A percentile compares a stretch with the other conserved stretches of the same genome.
These are phyloP conservation scores for Aspergillus sp. DNA, from an alignment of 2,329 filamentous ascomycete genomes.

Conservation along the genomic window DNA sequence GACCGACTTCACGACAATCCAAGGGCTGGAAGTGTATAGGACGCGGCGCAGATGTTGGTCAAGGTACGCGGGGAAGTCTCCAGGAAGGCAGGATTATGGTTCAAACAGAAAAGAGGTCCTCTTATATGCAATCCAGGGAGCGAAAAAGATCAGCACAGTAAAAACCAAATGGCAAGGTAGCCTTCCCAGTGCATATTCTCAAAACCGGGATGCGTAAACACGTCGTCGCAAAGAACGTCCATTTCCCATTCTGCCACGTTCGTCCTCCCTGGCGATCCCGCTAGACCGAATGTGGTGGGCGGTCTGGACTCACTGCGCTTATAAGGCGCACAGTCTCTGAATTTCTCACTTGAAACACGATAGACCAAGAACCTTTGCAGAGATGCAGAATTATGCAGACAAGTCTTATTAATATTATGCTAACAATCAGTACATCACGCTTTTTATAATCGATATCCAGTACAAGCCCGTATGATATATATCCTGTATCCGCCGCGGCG, in stretches of 20 bases:
- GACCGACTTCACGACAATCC: too few species aligned
- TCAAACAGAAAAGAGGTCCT: too few species aligned
- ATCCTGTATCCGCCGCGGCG: slow-evolving; percentile 40
- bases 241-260: slow-evolving; percentile 18
- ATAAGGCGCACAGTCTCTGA: background rate
- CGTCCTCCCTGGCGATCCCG: slow-evolving; percentile 2
- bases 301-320: slow-evolving; percentile 4
- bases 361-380: background rate
- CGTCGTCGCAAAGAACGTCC: background rate
- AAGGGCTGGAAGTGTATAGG: too few species aligned
- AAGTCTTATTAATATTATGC: background rate
- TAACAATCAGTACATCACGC: too few species aligned
- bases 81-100: too few species aligned
- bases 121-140: too few species aligned
- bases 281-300: slow-evolving; percentile 11
- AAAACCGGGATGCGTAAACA: background rate
- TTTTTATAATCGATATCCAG: too few species aligned
- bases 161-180: too few species aligned
- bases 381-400: background rate
- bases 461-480: background rate
- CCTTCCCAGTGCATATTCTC: too few species aligned
- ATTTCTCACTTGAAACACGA: background rate
- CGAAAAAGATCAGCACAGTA: too few species aligned
- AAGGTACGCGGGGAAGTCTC: too few species aligned
- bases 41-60: too few species aligned